phyloP scores from a whole-genome alignment of 306 rosid genomes.

The Morella rubra region DNA sequence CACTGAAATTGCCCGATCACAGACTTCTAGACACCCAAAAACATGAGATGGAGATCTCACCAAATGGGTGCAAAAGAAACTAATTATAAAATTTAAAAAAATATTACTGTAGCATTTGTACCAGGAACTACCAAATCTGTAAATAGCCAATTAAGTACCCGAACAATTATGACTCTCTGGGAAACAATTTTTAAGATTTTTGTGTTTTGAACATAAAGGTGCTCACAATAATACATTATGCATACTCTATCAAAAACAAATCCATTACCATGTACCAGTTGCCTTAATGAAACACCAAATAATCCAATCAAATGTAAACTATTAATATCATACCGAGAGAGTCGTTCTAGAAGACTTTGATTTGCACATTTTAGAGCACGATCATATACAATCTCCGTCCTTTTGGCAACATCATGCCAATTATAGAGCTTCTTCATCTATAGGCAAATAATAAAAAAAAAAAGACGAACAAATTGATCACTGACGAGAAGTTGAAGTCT shows the following conservation, averaged over 20 bases:
- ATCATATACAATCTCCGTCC: conserved; percentile 86
- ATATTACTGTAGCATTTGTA: too few species aligned
- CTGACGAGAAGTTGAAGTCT: conserved; percentile 21
- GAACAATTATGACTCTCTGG: neutral
- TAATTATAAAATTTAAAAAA: too few species aligned
- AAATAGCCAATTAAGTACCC: neutral
- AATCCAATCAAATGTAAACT: conserved; percentile 14
- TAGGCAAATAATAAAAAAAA: conserved; percentile 4
- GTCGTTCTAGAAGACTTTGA: conserved; percentile 66
- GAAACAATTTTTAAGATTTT: neutral
- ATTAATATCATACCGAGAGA: conserved; percentile 59
- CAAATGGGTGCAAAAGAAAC: too few species aligned
- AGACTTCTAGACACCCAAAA: too few species aligned
- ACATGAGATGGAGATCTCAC: too few species aligned
- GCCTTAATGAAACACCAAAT: conserved; percentile 2
- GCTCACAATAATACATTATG: neutral
- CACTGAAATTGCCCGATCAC: neutral
- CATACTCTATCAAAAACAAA: neutral
- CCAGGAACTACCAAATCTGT: neutral
- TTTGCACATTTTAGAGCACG: conserved; percentile 66
- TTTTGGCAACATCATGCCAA: conserved; percentile 89
- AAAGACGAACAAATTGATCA: conserved; percentile 11
- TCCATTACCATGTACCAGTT: neutral
- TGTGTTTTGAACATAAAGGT: neutral
- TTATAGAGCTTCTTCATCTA: conserved; percentile 78